These are phyloP conservation scores for Picochlorum costavermella DNA, from an alignment of 139 green algal genomes.

Conservation along the genomic window DNA sequence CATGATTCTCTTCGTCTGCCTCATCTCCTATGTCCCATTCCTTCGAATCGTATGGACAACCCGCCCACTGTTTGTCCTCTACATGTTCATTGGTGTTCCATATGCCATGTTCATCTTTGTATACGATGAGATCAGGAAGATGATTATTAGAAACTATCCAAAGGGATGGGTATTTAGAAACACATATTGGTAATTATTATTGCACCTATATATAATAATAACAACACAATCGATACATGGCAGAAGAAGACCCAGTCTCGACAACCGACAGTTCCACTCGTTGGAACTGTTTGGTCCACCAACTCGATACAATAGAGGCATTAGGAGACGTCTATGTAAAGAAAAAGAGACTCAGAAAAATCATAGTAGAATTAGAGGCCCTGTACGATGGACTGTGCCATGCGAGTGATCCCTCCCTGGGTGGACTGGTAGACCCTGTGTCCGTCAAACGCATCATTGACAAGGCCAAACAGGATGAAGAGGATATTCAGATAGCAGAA, in stretches of 20 bases:
- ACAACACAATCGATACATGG: background rate
- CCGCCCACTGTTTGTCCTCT: slow-evolving; percentile 45
- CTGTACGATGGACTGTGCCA: background rate
- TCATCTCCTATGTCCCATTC: slow-evolving; percentile 55
- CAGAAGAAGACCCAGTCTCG: background rate
- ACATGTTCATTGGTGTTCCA: slow-evolving; percentile 58
- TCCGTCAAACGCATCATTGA: too few relatives aligned
- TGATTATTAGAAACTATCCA: slow-evolving; percentile 43
- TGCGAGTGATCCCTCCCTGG: background rate
- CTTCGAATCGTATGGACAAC: slow-evolving; percentile 56
- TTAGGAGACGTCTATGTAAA: background rate
- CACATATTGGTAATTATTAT: slow-evolving; percentile 44
- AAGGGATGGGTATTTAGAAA: slow-evolving; percentile 40
- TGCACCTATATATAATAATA: background rate
- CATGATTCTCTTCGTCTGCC: slow-evolving; percentile 42
- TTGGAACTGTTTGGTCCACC: background rate
- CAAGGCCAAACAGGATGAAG: too few relatives aligned
- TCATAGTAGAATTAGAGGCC: too few relatives aligned
- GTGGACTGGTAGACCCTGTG: too few relatives aligned
- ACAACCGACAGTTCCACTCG: background rate
- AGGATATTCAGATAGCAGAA: background rate
- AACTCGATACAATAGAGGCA: background rate
- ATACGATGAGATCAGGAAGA: slow-evolving; percentile 66
- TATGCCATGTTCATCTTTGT: slow-evolving; percentile 57
- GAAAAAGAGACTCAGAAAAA: background rate